phyloP scores from a whole-genome alignment of 176 grass and related monocot species.

The Oryza glumipatula region DNA sequence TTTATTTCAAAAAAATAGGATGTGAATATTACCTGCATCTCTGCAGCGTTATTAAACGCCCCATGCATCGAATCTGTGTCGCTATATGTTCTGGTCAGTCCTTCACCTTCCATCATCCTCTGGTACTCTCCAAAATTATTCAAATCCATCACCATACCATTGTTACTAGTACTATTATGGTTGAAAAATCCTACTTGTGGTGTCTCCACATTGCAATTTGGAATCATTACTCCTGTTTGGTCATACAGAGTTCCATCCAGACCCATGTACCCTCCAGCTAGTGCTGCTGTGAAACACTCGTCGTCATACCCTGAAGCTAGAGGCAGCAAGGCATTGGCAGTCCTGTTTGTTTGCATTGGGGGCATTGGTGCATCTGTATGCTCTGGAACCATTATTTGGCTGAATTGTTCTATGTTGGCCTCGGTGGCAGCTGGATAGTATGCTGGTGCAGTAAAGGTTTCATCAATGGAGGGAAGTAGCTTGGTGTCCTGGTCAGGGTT shows the following conservation, averaged over 20 bases:
- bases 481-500: slow-evolving; percentile 42
- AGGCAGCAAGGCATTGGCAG: slow-evolving; percentile 36
- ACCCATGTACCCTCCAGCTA: slow-evolving; percentile 59
- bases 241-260: slow-evolving; percentile 57
- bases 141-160: slow-evolving; percentile 46
- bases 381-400: slow-evolving; percentile 48
- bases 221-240: slow-evolving; percentile 48
- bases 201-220: slow-evolving; percentile 37
- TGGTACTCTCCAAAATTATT: slow-evolving; percentile 55
- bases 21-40: slow-evolving; percentile 64
- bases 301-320: slow-evolving; percentile 41
- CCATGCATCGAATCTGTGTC: slow-evolving; percentile 58
- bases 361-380: slow-evolving; percentile 38
- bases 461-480: slow-evolving; percentile 42
- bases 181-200: slow-evolving; percentile 58
- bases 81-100: slow-evolving; percentile 38
- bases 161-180: slow-evolving; percentile 36
- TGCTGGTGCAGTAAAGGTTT: slow-evolving; percentile 34
- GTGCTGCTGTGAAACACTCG: slow-evolving; percentile 45
- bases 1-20: slow-evolving; percentile 9
- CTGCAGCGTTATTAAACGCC: slow-evolving; percentile 49
- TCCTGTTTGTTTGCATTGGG: slow-evolving; percentile 46
- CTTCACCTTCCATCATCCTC: slow-evolving; percentile 63
- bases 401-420: slow-evolving; percentile 49
- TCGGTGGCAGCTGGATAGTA: slow-evolving; percentile 38